Evolutionary conservation across 331 rosid genomes (phyloP), one percentile per base, ranked within the genome.

Genomic region (Dryas integrifolia): DNA sequence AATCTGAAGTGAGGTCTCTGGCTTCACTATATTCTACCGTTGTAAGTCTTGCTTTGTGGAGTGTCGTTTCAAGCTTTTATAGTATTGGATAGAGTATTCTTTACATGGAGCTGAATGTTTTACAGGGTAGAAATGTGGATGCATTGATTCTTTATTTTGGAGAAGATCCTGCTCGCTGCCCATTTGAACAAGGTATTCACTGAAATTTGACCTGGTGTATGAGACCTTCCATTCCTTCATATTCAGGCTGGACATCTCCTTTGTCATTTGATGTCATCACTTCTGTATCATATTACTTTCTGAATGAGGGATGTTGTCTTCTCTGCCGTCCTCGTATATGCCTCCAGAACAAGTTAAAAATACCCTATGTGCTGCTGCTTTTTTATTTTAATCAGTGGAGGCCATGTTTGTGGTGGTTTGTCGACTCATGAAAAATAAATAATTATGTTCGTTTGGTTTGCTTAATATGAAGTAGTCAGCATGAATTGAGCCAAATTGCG

Each of bases 101-200:
- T 87, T 59, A 79, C 78, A 45, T 35, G 64, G 66, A 78, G 67
- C 70, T 75, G 50, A 68, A 56, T 67, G 38, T 72, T 80, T 68
- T 58, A 45, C 88, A 93, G 98, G 97, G 98, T 73, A 91, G 89
- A 80, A 91, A 81, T 38, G 97, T 89, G 81, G 98, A 93, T 65
- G 78, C 86, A 0, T 76, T 91, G 91, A 89, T 93, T 79, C 82
- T 93, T 83, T 93, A 93, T 77, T 93, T 93, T 73, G 97, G 98
- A 47, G 98, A 93, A 82, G 98, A 93, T 80, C 97, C 97, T 18
- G 72, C 96, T 74, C 88, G 92, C 68, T 93, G 96, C 87, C 82
- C 90, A 18, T 89, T 91, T 79, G 97, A 93, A 85, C 98, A 93
- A 88, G 97, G 98, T 93, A 59, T 30, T 26, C 15, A 6, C n/a